Conservation (phyloP, 257 asterid genomes). For the Capsicum chinense region DNA sequence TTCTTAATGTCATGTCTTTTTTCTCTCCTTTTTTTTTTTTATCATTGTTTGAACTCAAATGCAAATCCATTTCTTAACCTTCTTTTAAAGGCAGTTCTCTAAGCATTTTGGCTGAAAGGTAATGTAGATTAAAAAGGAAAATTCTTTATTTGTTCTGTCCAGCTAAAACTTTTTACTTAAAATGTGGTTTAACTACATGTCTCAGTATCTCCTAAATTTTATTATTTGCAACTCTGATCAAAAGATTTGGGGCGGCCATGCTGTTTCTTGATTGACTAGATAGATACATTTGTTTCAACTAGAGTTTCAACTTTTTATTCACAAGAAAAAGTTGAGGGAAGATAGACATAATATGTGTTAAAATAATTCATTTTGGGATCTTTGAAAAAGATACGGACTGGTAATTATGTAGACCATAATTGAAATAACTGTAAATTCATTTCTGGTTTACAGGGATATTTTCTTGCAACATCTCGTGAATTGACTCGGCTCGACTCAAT, state of each 20-base stretch:
- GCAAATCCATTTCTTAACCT: neutral
- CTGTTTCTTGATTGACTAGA: neutral
- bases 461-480: constrained; percentile 87
- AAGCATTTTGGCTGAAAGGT: neutral
- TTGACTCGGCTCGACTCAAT: constrained; percentile 90
- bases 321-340: constrained; percentile 7
- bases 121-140: neutral
- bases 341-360: neutral
- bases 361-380: neutral
- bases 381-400: neutral
- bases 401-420: neutral
- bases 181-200: neutral
- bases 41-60: neutral
- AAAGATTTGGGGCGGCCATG: neutral
- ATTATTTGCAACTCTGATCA: neutral
- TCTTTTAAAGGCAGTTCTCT: neutral
- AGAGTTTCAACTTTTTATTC: neutral
- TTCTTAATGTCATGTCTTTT: constrained; percentile 5
- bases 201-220: neutral
- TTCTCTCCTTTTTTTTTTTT: neutral
- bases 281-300: neutral
- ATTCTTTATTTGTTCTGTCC: constrained; percentile 1
- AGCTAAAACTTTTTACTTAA: neutral
- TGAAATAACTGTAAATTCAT: neutral
- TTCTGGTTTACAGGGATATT: constrained; percentile 72